Percentiles rank a stretch among this genome's conserved stretches.
phyloP scores from a whole-genome alignment of 495 filamentous ascomycete species.

The Emericellopsis terricola region DNA sequence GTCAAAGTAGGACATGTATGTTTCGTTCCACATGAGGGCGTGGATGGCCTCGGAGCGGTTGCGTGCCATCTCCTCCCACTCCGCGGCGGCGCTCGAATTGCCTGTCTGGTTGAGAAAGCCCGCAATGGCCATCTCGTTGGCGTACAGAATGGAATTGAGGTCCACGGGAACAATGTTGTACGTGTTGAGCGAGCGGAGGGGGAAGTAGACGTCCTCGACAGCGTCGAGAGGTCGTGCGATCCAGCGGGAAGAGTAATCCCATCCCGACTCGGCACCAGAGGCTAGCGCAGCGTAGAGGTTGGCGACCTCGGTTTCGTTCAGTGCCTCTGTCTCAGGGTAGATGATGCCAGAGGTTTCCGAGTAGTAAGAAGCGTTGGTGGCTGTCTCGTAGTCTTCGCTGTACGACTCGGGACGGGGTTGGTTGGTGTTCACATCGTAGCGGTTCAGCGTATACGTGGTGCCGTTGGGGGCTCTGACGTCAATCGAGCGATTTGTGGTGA shows the following conservation, averaged over 20 bases:
- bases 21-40: slow-evolving; percentile 28
- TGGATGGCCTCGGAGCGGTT: slow-evolving; percentile 25
- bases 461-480: slow-evolving; percentile 12
- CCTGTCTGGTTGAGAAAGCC: slow-evolving; percentile 15
- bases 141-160: slow-evolving; percentile 31
- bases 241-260: slow-evolving; percentile 25
- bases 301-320: slow-evolving; percentile 21
- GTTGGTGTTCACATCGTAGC: slow-evolving; percentile 27
- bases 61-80: slow-evolving; percentile 14
- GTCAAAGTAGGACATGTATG: slow-evolving; percentile 28
- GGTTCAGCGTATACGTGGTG: slow-evolving; percentile 20
- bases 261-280: slow-evolving; percentile 29
- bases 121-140: slow-evolving; percentile 24
- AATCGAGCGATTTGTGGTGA: slow-evolving; percentile 24
- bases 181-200: slow-evolving; percentile 27
- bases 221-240: slow-evolving; percentile 24
- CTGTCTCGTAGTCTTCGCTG: slow-evolving; percentile 26
- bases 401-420: slow-evolving; percentile 32
- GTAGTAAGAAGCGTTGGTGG: slow-evolving; percentile 28
- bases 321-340: slow-evolving; percentile 20
- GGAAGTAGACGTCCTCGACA: slow-evolving; percentile 27
- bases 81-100: slow-evolving; percentile 12
- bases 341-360: slow-evolving; percentile 21
- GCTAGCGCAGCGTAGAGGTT: slow-evolving; percentile 26
- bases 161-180: slow-evolving; percentile 23